Evolutionary conservation across 148 eudicot genomes (phyloP), one percentile per base, ranked within the genome.

Genomic region (Cornus controversa): DNA sequence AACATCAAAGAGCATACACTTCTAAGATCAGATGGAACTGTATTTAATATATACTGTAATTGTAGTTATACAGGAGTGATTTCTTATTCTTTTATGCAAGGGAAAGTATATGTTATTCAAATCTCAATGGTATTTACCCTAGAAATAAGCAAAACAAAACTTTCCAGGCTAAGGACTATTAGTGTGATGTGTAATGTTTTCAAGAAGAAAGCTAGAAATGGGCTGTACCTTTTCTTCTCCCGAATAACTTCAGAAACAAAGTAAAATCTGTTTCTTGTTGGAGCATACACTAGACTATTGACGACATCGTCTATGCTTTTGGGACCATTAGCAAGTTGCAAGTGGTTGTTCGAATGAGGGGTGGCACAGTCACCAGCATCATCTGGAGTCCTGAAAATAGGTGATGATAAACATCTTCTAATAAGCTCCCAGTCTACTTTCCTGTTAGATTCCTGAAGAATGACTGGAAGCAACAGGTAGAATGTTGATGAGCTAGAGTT

Each of bases 311-410:
- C 68, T 50, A 75, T 69, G 66, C 77, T 80, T 65, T 54, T 82
- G 78, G 80, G 86, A 69, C 99, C 98, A 92, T 89, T 88, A 78
- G 92, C 95, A 73, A 96, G 98, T 83, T 86, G 88, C 84, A 96
- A 85, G 58, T 69, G 76, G 60, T 60, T 75, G 63, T 71, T 75
- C 28, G 27, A 40, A 31, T 71, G 42, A 75, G 80, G 71, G 76
- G 70, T 47, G 37, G 34, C 75, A 40, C 45, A 6, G 24, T 66
- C 82, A 69, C 24, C 74, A 72, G 73, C 62, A 72, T 64, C 68
- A 67, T 80, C 60, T 42, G 80, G 73, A 75, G 80, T 63, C 53
- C 78, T 77, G 80, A 96, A 96, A 77, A 91, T 84, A 37, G 97
- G 92, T 60, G 99, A 96, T 42, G 94, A 93, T 81, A 96, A 85